These are phyloP conservation scores for Rhodotorula babjevae DNA, from an alignment of 768 basidiomycete genomes.

Conservation along the genomic window DNA sequence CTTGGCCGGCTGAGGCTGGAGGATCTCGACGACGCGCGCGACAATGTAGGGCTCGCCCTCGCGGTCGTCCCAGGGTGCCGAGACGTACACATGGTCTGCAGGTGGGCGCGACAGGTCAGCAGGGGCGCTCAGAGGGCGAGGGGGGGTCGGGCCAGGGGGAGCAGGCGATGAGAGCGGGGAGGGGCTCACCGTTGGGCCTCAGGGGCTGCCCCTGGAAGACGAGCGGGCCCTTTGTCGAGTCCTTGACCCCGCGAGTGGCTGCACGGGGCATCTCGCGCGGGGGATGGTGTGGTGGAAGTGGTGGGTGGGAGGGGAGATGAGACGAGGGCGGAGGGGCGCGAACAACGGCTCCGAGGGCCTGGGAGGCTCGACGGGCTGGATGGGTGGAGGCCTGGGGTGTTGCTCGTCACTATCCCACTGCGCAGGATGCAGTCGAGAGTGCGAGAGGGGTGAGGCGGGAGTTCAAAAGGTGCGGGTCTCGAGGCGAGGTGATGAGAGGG, in stretches of 20 bases:
- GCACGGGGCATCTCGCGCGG: slow-evolving; percentile 14
- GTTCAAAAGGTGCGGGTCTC: too few relatives aligned
- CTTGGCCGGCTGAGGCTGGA: slow-evolving; percentile 57
- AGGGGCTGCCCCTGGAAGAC: slow-evolving; percentile 19
- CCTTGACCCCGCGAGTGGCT: background rate
- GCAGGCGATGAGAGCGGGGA: background rate
- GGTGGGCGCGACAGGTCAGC: background rate
- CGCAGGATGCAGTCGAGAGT: background rate
- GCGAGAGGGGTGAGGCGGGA: background rate
- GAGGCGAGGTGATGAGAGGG: too few relatives aligned
- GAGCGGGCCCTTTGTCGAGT: background rate
- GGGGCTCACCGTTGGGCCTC: slow-evolving; percentile 21
- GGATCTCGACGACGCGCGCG: slow-evolving; percentile 93
- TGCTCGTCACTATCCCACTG: too few relatives aligned
- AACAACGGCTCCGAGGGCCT: too few relatives aligned
- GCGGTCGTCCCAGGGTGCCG: slow-evolving; percentile 82
- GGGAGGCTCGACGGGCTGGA: background rate
- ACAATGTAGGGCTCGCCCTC: slow-evolving; percentile 91
- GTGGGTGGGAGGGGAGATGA: background rate
- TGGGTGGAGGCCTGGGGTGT: background rate
- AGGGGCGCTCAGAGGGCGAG: background rate
- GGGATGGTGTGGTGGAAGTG: too few relatives aligned
- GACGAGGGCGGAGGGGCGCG: background rate
- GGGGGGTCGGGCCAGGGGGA: background rate
- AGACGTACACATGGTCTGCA: slow-evolving; percentile 93